These are phyloP conservation scores for Quillaja saponaria DNA, from an alignment of 306 rosid species.

Conservation along the genomic window DNA sequence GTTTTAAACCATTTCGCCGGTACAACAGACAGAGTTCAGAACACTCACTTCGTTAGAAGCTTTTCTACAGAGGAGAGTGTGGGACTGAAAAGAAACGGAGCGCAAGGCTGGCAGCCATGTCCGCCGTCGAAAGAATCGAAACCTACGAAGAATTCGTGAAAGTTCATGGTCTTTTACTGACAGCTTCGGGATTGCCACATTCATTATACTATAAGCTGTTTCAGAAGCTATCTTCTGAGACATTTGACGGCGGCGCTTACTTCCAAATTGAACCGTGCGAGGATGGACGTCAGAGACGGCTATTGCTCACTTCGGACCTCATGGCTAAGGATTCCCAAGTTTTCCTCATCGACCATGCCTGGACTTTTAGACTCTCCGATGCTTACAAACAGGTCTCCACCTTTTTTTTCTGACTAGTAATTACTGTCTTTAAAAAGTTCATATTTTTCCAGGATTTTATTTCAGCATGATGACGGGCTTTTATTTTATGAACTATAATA, in stretches of 20 bases:
- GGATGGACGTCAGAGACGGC: slow-evolving; percentile 62
- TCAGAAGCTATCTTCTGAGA: slow-evolving; percentile 65
- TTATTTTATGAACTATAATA: not conserved
- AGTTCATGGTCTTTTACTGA: slow-evolving; percentile 66
- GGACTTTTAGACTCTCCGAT: slow-evolving; percentile 94
- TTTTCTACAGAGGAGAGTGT: too few species aligned
- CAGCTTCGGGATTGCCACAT: slow-evolving; percentile 75
- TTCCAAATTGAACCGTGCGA: slow-evolving; percentile 73
- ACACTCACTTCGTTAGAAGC: not conserved
- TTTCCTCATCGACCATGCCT: slow-evolving; percentile 90
- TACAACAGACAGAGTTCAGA: too few species aligned
- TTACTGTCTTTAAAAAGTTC: too few species aligned
- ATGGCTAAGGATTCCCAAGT: slow-evolving; percentile 61
- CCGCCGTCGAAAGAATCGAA: slow-evolving; percentile 44
- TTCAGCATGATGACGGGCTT: not conserved
- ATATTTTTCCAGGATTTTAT: not conserved
- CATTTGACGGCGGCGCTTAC: slow-evolving; percentile 76
- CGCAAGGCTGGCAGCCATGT: slow-evolving; percentile 36
- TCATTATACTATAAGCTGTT: slow-evolving; percentile 59
- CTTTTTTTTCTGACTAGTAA: not conserved
- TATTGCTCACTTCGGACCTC: slow-evolving; percentile 56
- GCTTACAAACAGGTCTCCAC: slow-evolving; percentile 72
- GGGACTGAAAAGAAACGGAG: slow-evolving; percentile 8
- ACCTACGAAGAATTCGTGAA: slow-evolving; percentile 70
- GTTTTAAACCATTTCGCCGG: too few species aligned